phyloP scores from a whole-genome alignment of 1,284 basidiomycete genomes.

The Earliella scabrosa region DNA sequence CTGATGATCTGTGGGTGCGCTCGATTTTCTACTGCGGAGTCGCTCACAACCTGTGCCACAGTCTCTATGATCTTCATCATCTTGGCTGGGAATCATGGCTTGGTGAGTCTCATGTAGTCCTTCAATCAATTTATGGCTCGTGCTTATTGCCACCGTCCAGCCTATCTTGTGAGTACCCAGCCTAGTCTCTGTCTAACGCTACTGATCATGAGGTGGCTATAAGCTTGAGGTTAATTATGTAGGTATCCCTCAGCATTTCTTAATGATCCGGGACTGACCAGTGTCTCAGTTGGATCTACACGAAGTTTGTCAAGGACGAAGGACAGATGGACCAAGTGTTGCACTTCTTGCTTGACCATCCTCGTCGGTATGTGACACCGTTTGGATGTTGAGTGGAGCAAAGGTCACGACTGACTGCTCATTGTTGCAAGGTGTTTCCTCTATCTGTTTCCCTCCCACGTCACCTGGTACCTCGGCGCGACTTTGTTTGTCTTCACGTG shows the following conservation, averaged over 20 bases:
- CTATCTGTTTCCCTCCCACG: slow-evolving; percentile 84
- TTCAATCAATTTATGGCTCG: too few species aligned
- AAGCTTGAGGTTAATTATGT: slow-evolving; percentile 31
- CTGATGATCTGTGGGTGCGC: slow-evolving; percentile 50
- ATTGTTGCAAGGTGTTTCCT: slow-evolving; percentile 73
- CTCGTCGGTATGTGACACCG: slow-evolving; percentile 60
- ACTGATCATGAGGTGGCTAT: background rate
- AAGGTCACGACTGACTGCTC: too few species aligned
- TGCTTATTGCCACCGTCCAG: too few species aligned
- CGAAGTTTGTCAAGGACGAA: slow-evolving; percentile 48
- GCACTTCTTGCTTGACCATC: slow-evolving; percentile 83
- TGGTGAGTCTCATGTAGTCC: slow-evolving; percentile 48
- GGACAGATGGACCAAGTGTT: slow-evolving; percentile 64
- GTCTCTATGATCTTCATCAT: slow-evolving; percentile 53
- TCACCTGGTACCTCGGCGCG: slow-evolving; percentile 80
- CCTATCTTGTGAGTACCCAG: slow-evolving; percentile 41
- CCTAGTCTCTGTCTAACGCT: background rate
- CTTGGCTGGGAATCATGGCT: slow-evolving; percentile 57
- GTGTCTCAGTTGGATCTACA: slow-evolving; percentile 49
- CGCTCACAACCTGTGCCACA: slow-evolving; percentile 20
- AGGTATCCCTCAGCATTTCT: background rate
- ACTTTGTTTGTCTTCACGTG: slow-evolving; percentile 51
- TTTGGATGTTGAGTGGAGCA: too few species aligned
- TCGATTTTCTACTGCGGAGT: background rate
- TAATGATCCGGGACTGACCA: background rate